Evolutionary conservation across 1,284 basidiomycete species (phyloP).

Genomic region (Ceratobasidium sp.): DNA sequence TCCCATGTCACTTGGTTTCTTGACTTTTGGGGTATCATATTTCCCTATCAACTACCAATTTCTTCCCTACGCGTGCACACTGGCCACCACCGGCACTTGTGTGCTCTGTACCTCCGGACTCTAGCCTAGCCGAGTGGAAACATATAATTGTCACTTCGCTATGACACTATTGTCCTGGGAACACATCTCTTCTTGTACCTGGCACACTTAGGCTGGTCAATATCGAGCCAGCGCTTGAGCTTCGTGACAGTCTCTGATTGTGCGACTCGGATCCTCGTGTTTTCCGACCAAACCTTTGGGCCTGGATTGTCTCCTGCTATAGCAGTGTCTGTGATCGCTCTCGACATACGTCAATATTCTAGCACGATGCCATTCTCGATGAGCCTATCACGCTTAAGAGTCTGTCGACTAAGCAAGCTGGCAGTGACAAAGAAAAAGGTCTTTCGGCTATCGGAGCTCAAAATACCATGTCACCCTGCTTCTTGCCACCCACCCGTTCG

Average conservation of each 20-base stretch:
- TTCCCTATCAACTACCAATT: neutral
- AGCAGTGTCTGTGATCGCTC: neutral
- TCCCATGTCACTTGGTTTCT: neutral
- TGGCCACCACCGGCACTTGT: slow-evolving; percentile 18
- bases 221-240: neutral
- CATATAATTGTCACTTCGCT: neutral
- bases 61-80: neutral
- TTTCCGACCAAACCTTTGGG: slow-evolving; percentile 22
- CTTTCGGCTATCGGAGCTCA: slow-evolving; percentile 29
- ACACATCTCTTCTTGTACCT: neutral
- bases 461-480: slow-evolving; percentile 20
- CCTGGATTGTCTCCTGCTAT: slow-evolving; percentile 4
- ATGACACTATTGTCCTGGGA: slow-evolving; percentile 21
- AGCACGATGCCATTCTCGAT: slow-evolving; percentile 25
- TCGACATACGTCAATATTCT: too few relatives aligned
- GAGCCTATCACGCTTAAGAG: neutral
- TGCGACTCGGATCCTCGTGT: slow-evolving; percentile 20
- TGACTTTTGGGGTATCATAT: slow-evolving; percentile 28
- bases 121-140: slow-evolving; percentile 12
- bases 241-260: slow-evolving; percentile 11
- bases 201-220: neutral
- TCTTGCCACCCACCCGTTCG: slow-evolving; percentile 20
- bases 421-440: neutral
- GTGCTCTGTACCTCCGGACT: slow-evolving; percentile 3
- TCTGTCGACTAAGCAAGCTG: too few relatives aligned